Evolutionary conservation across 164 flowering plant species (phyloP).

Genomic region (Taxillus chinensis): DNA sequence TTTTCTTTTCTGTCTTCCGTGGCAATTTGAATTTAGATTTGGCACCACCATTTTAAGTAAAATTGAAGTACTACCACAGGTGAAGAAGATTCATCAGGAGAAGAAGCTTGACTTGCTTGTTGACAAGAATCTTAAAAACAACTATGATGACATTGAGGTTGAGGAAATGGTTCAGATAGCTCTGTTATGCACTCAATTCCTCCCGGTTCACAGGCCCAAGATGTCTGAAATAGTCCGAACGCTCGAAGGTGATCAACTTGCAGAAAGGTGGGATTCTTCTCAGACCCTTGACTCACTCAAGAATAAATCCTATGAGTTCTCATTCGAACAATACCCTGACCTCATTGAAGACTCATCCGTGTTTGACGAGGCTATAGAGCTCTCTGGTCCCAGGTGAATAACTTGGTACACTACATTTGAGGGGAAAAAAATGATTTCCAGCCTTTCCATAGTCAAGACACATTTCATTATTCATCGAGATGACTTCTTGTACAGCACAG

Average conservation of each 20-base stretch:
- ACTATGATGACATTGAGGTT: not conserved
- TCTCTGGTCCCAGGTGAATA: conserved; percentile 4
- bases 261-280: not conserved
- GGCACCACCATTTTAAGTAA: too few species aligned
- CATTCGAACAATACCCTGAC: not conserved
- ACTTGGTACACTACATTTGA: too few species aligned
- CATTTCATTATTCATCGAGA: too few species aligned
- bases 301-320: not conserved
- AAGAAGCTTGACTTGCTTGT: not conserved
- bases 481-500: too few species aligned
- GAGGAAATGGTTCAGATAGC: conserved; percentile 3
- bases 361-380: not conserved
- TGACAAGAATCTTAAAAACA: not conserved
- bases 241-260: not conserved
- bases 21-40: too few species aligned
- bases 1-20: too few species aligned
- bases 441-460: too few species aligned
- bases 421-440: too few species aligned
- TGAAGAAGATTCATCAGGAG: not conserved
- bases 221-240: not conserved
- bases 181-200: not conserved
- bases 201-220: not conserved
- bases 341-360: not conserved
- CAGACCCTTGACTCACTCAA: not conserved
- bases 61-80: not conserved